Percentiles rank a stretch among this genome's conserved stretches.
Evolutionary conservation across 169 alveolate genomes (phyloP).

Genomic region (Perkinsus olseni): DNA sequence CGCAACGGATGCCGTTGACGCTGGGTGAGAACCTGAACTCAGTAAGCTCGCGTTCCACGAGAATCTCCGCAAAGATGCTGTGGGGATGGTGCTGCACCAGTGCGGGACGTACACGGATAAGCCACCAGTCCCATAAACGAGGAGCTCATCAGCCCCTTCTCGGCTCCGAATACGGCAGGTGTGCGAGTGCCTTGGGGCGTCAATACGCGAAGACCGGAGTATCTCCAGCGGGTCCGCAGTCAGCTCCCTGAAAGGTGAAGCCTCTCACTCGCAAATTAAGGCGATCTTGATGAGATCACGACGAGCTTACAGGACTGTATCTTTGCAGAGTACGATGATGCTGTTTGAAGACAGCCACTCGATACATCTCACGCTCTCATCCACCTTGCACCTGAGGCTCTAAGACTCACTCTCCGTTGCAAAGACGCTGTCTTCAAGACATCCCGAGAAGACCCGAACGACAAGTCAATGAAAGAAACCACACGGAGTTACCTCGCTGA

Average conservation of each 20-base stretch:
- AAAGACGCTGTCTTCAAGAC: too few relatives aligned
- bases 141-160: neutral
- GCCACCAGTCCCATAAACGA: neutral
- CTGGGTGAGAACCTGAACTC: neutral
- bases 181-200: neutral
- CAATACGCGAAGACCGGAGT: neutral
- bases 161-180: neutral
- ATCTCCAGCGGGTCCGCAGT: neutral
- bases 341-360: neutral
- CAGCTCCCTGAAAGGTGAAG: neutral
- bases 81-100: too few relatives aligned
- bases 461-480: neutral
- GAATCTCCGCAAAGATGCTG: neutral
- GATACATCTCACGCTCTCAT: neutral
- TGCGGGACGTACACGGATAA: neutral
- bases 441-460: neutral
- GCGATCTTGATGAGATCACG: too few relatives aligned
- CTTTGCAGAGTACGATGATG: neutral
- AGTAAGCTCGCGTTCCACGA: neutral
- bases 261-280: neutral
- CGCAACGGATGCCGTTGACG: neutral
- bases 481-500: neutral
- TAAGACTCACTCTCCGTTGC: neutral
- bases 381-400: neutral
- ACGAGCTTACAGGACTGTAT: neutral